Evolutionary conservation across 2,329 filamentous ascomycete genomes (phyloP).

Genomic region (Proliferodiscus dingleyae): DNA sequence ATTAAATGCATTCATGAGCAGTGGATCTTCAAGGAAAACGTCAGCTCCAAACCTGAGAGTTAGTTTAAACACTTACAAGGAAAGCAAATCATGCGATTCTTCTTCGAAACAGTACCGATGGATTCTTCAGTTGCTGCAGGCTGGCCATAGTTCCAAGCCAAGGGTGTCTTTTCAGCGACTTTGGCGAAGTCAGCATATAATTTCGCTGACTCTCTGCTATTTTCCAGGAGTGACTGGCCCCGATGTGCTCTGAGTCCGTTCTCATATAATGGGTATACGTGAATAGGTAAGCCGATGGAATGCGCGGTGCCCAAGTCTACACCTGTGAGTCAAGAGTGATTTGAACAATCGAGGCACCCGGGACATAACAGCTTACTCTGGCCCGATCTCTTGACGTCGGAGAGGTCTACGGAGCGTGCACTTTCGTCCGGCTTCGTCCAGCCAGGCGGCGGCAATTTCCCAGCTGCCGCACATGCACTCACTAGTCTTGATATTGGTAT

Average conservation of each 20-base stretch:
- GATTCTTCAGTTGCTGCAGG: slow-evolving; percentile 39
- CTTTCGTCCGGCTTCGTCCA: slow-evolving; percentile 49
- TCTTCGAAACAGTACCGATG: slow-evolving; percentile 50
- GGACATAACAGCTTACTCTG: slow-evolving; percentile 32
- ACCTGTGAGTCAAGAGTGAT: slow-evolving; percentile 2
- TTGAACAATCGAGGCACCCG: neutral
- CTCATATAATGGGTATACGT: slow-evolving; percentile 64
- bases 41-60: slow-evolving; percentile 13
- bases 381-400: slow-evolving; percentile 42
- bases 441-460: slow-evolving; percentile 51
- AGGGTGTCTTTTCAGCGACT: slow-evolving; percentile 47
- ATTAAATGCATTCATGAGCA: slow-evolving; percentile 70
- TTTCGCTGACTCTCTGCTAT: slow-evolving; percentile 52
- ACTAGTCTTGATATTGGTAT: too few species aligned
- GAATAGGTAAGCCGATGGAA: slow-evolving; percentile 57
- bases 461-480: slow-evolving; percentile 45
- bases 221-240: slow-evolving; percentile 48
- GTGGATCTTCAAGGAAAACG: slow-evolving; percentile 44
- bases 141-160: slow-evolving; percentile 52
- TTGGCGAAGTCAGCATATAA: slow-evolving; percentile 58
- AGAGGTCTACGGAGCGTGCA: slow-evolving; percentile 44
- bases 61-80: slow-evolving; percentile 46
- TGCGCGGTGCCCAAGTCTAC: slow-evolving; percentile 52
- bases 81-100: slow-evolving; percentile 63
- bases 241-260: slow-evolving; percentile 55